Base-by-base conservation (phyloP, 805 yeast species). In the Myxozyma nipponensis region DNA sequence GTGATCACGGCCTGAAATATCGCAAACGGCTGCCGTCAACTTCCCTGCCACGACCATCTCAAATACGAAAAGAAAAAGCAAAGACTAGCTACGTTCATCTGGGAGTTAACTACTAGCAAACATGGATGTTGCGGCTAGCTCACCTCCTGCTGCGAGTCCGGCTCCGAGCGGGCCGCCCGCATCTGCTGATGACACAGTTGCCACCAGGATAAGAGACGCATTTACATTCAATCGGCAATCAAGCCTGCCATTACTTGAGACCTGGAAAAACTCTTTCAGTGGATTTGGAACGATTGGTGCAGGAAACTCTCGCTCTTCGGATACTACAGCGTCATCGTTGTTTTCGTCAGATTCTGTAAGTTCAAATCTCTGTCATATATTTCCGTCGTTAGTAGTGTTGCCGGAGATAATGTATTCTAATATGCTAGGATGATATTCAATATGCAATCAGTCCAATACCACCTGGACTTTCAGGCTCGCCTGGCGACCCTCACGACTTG, bases 401-500 rank as follows among this genome's bases (percentile, higher is more conserved):
- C 13, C 30, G 18, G 35, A n/a, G n/a, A n/a, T n/a, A n/a, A n/a
- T n/a, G n/a, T n/a, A n/a, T 7, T 9, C 6, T 35, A n/a, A 4
- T 4, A 13, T 15, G 15, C 13, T 18, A 43, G 50, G 50, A 43
- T 21, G 52, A 44, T 10, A 15, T 30, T 15, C 49, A 46, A 17
- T 43, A 53, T 13, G 30, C 36, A 18, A 44, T 28, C 26, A 37
- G 52, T 2, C 42, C 47, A 23, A 38, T 32, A 13, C 50, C 54
- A 19, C 51, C 50, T 4, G 50, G 39, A 3, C 39, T 37, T 30
- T 30, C 22, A 3, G 57, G 52, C 6, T 46, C 54, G 1, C 61
- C 58, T 3, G 57, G 56, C 22, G 60, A 57, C 25, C 60, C 54
- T 2, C 45, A 48, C 24, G 58, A 54, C 19, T 53, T 61, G n/a